Conservation (phyloP, 192 early-diverging fungal genomes). For the Coemansia biformis region DNA sequence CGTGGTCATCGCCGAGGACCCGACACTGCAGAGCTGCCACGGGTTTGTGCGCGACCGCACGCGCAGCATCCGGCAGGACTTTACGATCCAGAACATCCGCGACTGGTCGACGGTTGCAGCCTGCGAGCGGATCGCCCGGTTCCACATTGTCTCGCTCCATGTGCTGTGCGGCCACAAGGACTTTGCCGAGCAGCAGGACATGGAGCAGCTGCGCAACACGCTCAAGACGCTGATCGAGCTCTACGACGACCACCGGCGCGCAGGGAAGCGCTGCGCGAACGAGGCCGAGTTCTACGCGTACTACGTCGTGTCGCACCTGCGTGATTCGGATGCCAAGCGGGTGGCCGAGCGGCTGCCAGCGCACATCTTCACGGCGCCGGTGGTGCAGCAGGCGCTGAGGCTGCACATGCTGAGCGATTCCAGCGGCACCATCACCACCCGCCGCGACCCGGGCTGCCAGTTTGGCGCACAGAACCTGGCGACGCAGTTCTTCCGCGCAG, state of each 20-base stretch:
- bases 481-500: conserved; percentile 66
- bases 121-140: conserved; percentile 82
- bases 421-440: conserved; percentile 40
- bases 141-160: conserved; percentile 74
- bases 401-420: conserved; percentile 59
- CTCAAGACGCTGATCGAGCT: conserved; percentile 80
- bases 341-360: conserved; percentile 56
- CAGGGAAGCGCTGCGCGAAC: conserved; percentile 57
- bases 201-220: conserved; percentile 83
- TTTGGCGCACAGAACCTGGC: conserved; percentile 61
- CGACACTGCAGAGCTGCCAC: conserved; percentile 61
- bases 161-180: conserved; percentile 62
- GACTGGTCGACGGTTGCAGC: conserved; percentile 60
- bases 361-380: conserved; percentile 54
- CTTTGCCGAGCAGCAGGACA: conserved; percentile 76
- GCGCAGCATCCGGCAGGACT: conserved; percentile 79
- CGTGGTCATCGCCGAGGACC: conserved; percentile 48
- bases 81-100: conserved; percentile 78
- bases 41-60: conserved; percentile 82
- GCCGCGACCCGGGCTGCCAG: conserved; percentile 49
- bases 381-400: conserved; percentile 65
- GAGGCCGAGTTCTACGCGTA: conserved; percentile 92
- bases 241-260: conserved; percentile 68
- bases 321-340: conserved; percentile 66
- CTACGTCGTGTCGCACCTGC: conserved; percentile 70